These are phyloP conservation scores for Cercophora newfieldiana DNA, from an alignment of 495 filamentous ascomycete genomes.

Conservation along the genomic window DNA sequence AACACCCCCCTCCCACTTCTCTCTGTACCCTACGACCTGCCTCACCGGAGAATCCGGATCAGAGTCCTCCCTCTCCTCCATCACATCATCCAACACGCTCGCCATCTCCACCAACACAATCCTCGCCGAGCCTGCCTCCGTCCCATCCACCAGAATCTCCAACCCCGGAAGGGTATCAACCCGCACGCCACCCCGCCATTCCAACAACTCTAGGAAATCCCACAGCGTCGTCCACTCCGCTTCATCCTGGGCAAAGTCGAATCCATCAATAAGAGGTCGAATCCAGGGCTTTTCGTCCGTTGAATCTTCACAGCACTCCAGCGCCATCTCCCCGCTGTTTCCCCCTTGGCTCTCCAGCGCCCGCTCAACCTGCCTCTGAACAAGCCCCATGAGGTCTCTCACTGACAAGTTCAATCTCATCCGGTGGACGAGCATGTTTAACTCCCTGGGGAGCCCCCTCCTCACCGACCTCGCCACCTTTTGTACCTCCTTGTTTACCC, in stretches of 20 bases:
- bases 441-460: not conserved
- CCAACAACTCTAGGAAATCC: not conserved
- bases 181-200: not conserved
- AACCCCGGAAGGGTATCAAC: not conserved
- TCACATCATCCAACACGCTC: not conserved
- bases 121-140: conserved; percentile 1
- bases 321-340: not conserved
- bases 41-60: not conserved
- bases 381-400: not conserved
- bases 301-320: not conserved
- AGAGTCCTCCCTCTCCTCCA: not conserved
- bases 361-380: not conserved
- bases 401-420: not conserved
- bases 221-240: not conserved
- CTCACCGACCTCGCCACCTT: not conserved
- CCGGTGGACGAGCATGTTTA: not conserved
- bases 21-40: not conserved
- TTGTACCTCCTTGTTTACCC: not conserved
- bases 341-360: not conserved
- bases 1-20: not conserved
- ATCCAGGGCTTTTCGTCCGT: not conserved
- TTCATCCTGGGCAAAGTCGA: not conserved
- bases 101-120: conserved; percentile 3
- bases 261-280: not conserved
- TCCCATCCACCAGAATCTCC: not conserved